Base-by-base conservation (phyloP, 1,139 yeast species). In the Kurtzmaniella quercitrusa region DNA sequence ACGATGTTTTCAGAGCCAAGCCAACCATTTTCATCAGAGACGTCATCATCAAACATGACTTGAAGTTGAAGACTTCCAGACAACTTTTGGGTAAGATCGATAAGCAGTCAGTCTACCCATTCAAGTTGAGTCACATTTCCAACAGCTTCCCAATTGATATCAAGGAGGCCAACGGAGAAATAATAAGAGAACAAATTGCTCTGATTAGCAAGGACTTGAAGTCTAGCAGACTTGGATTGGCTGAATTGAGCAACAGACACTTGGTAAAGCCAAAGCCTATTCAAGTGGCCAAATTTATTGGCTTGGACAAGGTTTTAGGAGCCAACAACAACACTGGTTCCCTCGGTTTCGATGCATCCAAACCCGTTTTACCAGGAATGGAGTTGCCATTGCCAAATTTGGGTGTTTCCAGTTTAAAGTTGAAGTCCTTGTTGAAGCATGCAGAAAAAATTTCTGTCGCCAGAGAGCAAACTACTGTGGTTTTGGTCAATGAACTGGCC, bases 21-120 rank as follows among this genome's bases (percentile, higher is more conserved):
- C 85, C 95, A 42, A 81, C 94, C 40, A 76, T 90, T 42, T 89
- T 74, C 63, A 77, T 88, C 46, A 81, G 98, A 64, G 98, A 93
- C 65, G 87, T 81, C 61, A 87, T 95, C 19, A 79, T 85, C 47
- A 74, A 75, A 45, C 89, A 91, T 62, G 85, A 81, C 47, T 77
- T 91, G 58, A 88, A 84, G 59, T 72, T 91, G 56, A 83, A 79
- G 59, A 75, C 89, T 21, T 75, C 96, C 4, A 81, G 96, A 63
- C 77, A 76, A 49, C 73, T 91, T 46, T 72, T 91, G 53, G 74
- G 81, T 38, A 79, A 78, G 50, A 77, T 89, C 49, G 96, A 89
- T 62, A 80, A 79, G 52, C 64, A 72, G 38, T 87, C 96, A 18
- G 98, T 93, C 36, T 93, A 79, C 65, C 98, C 98, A 46, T 89